phyloP scores from a whole-genome alignment of 768 basidiomycete species.

The Lactarius akahatsu region DNA sequence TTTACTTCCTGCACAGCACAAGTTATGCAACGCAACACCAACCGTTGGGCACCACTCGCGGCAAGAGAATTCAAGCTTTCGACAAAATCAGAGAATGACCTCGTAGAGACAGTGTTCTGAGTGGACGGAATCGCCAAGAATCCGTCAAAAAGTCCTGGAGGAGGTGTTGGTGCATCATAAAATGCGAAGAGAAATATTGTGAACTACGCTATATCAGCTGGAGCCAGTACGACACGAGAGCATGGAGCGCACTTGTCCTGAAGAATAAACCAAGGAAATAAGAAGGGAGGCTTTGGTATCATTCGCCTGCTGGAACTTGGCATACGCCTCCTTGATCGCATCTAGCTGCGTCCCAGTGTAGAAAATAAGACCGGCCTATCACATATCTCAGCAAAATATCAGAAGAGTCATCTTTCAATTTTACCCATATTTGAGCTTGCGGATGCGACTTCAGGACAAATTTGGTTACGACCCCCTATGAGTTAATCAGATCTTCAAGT shows the following conservation, averaged over 20 bases:
- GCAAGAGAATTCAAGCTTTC: not conserved
- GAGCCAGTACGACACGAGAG: not conserved
- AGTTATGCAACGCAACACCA: not conserved
- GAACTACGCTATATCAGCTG: not conserved
- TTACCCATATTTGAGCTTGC: slow-evolving; percentile 14
- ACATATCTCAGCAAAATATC: not conserved
- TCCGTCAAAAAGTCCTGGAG: slow-evolving; percentile 27
- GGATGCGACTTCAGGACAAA: slow-evolving; percentile 6
- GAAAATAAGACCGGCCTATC: not conserved
- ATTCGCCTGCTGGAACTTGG: not conserved
- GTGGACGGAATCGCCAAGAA: slow-evolving; percentile 24
- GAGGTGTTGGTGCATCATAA: slow-evolving; percentile 29
- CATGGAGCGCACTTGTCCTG: not conserved
- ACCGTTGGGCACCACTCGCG: not conserved
- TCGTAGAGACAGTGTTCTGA: not conserved
- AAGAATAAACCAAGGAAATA: not conserved
- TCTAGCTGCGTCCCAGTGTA: not conserved
- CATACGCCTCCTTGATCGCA: not conserved
- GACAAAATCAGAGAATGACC: slow-evolving; percentile 1
- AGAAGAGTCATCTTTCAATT: not conserved
- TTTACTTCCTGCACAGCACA: not conserved
- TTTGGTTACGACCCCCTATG: slow-evolving; percentile 17
- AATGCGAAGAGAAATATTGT: slow-evolving; percentile 2
- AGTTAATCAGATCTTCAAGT: not conserved
- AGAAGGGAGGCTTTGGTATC: not conserved